Conservation (phyloP, 2,329 filamentous ascomycete species). For the Fusarium lateritium region DNA sequence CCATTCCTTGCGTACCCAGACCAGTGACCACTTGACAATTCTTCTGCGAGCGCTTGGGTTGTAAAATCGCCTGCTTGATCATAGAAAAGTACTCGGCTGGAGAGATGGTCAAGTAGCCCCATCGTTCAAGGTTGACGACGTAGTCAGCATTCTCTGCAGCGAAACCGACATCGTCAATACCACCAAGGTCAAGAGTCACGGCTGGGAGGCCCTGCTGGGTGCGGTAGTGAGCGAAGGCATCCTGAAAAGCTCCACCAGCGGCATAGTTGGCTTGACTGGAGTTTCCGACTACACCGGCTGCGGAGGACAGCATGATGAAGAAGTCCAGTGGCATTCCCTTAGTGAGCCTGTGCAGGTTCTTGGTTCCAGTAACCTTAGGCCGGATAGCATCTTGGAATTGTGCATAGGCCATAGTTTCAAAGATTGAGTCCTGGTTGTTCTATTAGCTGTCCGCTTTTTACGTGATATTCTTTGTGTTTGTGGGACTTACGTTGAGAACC, state of each 20-base stretch:
- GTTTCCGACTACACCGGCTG: slow-evolving; percentile 1
- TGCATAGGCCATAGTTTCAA: slow-evolving; percentile 2
- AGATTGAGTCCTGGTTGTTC: slow-evolving; percentile 2
- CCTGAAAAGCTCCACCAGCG: slow-evolving; percentile 10
- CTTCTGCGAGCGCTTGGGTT: neutral
- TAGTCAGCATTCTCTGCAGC: slow-evolving; percentile 6
- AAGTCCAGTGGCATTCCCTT: slow-evolving; percentile 8
- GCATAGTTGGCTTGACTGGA: slow-evolving; percentile 11
- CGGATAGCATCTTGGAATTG: slow-evolving; percentile 8
- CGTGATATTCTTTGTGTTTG: too few species aligned
- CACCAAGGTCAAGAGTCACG: slow-evolving; percentile 7
- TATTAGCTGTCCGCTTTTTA: too few species aligned
- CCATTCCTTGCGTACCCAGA: slow-evolving; percentile 5
- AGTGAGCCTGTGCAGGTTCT: slow-evolving; percentile 5
- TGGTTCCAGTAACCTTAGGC: slow-evolving; percentile 9
- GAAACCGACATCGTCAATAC: slow-evolving; percentile 4
- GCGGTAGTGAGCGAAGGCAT: slow-evolving; percentile 10
- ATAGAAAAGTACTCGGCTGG: slow-evolving; percentile 10
- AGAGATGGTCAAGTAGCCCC: slow-evolving; percentile 14
- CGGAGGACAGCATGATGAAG: slow-evolving; percentile 16
- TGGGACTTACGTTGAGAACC: slow-evolving; percentile 4
- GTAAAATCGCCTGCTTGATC: slow-evolving; percentile 9
- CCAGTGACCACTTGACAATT: slow-evolving; percentile 7
- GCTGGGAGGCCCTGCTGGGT: neutral
- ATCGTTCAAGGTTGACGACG: slow-evolving; percentile 11